Percentiles rank a stretch among this genome's conserved stretches.
Conservation (phyloP, 1,139 yeast genomes). For the Scheffersomyces illinoinensis region DNA sequence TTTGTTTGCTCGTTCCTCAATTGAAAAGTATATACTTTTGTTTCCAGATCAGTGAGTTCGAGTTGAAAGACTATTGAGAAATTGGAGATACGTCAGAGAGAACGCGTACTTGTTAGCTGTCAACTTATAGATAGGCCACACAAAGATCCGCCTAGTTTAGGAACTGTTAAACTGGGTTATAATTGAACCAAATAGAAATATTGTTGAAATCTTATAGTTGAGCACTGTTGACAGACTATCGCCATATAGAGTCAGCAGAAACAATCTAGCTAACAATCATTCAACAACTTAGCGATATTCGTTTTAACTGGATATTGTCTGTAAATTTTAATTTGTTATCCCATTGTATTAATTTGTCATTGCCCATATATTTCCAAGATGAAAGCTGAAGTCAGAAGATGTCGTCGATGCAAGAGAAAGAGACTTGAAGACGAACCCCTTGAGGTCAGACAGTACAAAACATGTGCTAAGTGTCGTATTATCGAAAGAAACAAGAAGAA, state of each 20-base stretch:
- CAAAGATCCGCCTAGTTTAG: background rate
- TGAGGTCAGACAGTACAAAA: slow-evolving; percentile 57
- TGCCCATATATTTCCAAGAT: background rate
- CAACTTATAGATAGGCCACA: background rate
- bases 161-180: background rate
- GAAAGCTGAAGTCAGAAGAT: slow-evolving; percentile 34
- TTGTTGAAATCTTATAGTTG: background rate
- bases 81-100: background rate
- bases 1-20: background rate
- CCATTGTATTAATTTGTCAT: background rate
- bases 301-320: background rate
- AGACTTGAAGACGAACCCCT: slow-evolving; percentile 61
- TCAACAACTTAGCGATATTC: background rate
- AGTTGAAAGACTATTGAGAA: background rate
- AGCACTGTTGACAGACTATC: too few species aligned
- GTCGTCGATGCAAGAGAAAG: slow-evolving; percentile 62
- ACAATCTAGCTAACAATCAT: background rate
- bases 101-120: background rate
- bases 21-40: background rate
- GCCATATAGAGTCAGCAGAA: too few species aligned
- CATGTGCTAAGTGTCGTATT: slow-evolving; percentile 61
- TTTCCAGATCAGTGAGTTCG: background rate
- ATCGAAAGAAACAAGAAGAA: slow-evolving; percentile 53
- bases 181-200: background rate
- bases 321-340: background rate